Percentiles rank a stretch among this genome's conserved stretches.
Conservation (phyloP, 495 filamentous ascomycete species). For the Aspergillus diversus region DNA sequence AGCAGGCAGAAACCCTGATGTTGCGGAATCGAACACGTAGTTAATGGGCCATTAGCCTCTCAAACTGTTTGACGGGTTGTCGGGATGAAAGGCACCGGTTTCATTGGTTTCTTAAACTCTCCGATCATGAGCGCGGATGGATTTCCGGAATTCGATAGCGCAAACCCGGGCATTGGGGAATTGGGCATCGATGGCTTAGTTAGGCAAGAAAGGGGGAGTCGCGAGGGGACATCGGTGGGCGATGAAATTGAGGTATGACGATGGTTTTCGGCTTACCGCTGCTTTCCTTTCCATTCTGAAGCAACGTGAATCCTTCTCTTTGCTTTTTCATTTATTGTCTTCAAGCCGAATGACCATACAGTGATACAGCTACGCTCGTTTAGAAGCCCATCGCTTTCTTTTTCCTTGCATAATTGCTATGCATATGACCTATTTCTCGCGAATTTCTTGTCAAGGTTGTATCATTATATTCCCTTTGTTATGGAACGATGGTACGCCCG, state of each 20-base stretch:
- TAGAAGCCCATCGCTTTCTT: not conserved
- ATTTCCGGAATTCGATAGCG: conserved; percentile 11
- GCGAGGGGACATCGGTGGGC: not conserved
- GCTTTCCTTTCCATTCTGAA: not conserved
- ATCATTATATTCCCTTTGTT: not conserved
- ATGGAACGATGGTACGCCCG: conserved; percentile 2
- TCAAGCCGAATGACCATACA: not conserved
- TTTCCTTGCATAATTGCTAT: conserved; percentile 1
- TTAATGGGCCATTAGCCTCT: conserved; percentile 1
- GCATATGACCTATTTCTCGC: not conserved
- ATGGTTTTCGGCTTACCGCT: conserved; percentile 8
- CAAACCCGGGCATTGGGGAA: not conserved
- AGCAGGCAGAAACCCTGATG: conserved; percentile 13
- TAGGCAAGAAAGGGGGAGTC: not conserved
- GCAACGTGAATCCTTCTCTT: not conserved
- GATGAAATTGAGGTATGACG: conserved; percentile 1
- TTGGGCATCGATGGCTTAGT: conserved; percentile 20
- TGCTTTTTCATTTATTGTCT: not conserved
- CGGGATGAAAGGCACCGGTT: conserved; percentile 7
- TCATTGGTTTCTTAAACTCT: conserved; percentile 18
- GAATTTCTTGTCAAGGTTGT: not conserved
- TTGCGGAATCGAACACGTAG: conserved; percentile 19
- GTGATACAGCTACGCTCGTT: not conserved
- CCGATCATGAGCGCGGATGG: conserved; percentile 17
- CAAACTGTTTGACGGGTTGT: conserved; percentile 20